Conservation (phyloP, 139 green algal species). For the Gonium pectorale region DNA sequence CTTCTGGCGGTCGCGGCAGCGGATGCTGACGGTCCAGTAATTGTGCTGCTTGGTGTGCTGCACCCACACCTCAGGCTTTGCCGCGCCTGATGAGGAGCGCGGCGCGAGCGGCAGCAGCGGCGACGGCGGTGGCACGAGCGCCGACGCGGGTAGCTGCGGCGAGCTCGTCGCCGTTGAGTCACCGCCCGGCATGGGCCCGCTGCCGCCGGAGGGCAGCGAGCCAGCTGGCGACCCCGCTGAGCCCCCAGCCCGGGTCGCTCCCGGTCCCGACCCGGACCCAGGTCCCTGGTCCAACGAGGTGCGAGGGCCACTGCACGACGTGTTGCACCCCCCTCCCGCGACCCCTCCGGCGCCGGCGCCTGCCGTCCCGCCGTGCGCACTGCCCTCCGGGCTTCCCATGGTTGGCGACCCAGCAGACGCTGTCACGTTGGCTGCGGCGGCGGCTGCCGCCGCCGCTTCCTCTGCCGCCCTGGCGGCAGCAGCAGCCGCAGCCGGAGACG, state of each 20-base stretch:
- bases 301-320: not conserved
- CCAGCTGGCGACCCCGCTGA: not conserved
- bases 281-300: not conserved
- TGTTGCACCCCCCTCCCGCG: too few species aligned
- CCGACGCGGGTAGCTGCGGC: not conserved
- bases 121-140: conserved; percentile 24
- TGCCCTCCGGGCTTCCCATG: conserved; percentile 4
- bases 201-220: too few species aligned
- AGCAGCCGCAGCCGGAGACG: not conserved
- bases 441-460: not conserved
- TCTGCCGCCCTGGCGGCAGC: not conserved
- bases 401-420: not conserved
- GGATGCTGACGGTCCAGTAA: conserved; percentile 84
- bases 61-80: conserved; percentile 32
- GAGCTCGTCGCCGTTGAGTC: not conserved
- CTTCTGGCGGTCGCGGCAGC: conserved; percentile 85
- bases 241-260: not conserved
- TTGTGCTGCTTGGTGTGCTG: conserved; percentile 39
- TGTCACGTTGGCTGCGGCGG: not conserved
- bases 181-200: too few species aligned
- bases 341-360: too few species aligned
- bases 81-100: not conserved
- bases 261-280: not conserved
- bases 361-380: conserved; percentile 4
- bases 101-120: not conserved